Percentiles rank a stretch among this genome's conserved stretches.
These are phyloP conservation scores for Lipomyces sp. DNA, from an alignment of 805 yeast species.

Conservation along the genomic window DNA sequence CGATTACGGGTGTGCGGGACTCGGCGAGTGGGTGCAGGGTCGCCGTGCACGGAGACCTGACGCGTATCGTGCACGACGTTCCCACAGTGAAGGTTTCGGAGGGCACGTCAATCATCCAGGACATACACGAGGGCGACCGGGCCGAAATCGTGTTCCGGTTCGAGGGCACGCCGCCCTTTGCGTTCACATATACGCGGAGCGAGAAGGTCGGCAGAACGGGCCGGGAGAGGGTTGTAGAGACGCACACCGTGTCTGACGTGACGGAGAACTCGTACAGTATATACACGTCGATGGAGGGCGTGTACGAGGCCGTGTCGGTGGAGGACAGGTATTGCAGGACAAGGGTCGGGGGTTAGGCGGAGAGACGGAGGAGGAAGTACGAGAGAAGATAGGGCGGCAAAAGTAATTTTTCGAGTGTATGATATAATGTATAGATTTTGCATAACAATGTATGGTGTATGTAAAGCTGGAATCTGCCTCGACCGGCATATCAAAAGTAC, in stretches of 20 bases:
- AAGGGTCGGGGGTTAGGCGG: neutral
- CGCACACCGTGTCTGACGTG: conserved; percentile 56
- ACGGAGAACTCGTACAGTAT: conserved; percentile 65
- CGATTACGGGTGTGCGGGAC: conserved; percentile 68
- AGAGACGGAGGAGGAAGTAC: no score
- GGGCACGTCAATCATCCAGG: conserved; percentile 71
- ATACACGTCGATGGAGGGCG: conserved; percentile 82
- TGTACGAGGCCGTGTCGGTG: conserved; percentile 88
- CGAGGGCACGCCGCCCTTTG: conserved; percentile 87
- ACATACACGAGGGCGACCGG: conserved; percentile 91
- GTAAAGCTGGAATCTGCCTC: no score
- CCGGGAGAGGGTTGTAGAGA: conserved; percentile 53
- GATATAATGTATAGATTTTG: no score
- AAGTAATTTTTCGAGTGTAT: no score
- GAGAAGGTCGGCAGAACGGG: conserved; percentile 43
- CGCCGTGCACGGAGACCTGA: conserved; percentile 32
- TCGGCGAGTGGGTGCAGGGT: conserved; percentile 65
- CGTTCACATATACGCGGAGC: conserved; percentile 77
- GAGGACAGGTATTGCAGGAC: conserved; percentile 71
- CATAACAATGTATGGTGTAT: no score
- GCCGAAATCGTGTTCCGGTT: conserved; percentile 82
- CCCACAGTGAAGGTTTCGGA: conserved; percentile 81
- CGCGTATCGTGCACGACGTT: conserved; percentile 51
- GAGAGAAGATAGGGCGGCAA: no score
- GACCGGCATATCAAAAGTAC: no score